Evolutionary conservation across 805 yeast genomes (phyloP), one percentile per base, ranked within the genome.

Genomic region (Groenewaldozyma tartarivorans): DNA sequence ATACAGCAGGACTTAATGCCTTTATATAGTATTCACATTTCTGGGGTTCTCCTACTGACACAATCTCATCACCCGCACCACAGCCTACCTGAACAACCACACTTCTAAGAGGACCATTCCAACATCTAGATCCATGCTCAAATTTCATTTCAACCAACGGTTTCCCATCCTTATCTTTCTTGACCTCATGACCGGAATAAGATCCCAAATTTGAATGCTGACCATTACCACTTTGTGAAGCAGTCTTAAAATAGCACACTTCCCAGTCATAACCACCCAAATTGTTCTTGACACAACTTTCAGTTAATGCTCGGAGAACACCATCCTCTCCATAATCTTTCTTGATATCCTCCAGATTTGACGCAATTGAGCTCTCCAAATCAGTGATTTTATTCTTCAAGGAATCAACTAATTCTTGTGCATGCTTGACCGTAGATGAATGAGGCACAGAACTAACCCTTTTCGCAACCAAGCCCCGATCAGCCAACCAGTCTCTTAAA

Each of bases 41-140:
- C 49, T 88, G 94, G 1, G 92, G 90, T 61, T 92, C 98, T 33
- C 79, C 67, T 6, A 90, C 94, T 3, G 75, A 58, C n/a, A 80
- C 42, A 19, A 86, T 58, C 42, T 69, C 65, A 36, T 71, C 64
- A 2, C 64, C 60, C 2, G 68, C 61, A 0, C 94, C 94, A 62
- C 98, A 92, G 15, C 66, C 64, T 41, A 88, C 55, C 18, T 66
- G 65, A 1, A 84, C 79, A 6, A 58, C 62, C 1, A 85, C 88
- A 26, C 80, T 72, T 58, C 98, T 75, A 21, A 65, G 58, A 4
- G 96, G 96, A 0, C 98, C 98, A 57, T 87, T 84, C 96, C 97
- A 90, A 61, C 98, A 92, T 54, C 69, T 73, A 33, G 77, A 78
- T 17, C 98, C 98, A 16, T 66, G 55, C 3, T 59, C 64, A 55